These are phyloP conservation scores for Mrakia frigida DNA, from an alignment of 768 basidiomycete species.

Conservation along the genomic window DNA sequence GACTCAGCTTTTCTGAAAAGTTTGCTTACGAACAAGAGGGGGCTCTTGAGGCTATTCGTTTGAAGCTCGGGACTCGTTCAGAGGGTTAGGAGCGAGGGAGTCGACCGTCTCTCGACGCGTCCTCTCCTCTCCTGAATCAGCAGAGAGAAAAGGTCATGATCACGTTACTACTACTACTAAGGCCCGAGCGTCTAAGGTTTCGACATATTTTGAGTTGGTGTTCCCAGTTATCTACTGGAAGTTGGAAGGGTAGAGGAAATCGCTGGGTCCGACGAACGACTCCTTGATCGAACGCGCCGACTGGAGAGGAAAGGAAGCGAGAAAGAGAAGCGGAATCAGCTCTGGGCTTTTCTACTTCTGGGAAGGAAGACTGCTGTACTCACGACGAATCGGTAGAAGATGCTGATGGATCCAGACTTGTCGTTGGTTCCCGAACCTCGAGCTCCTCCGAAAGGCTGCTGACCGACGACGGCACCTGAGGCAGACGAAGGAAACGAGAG, in stretches of 20 bases:
- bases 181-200: neutral
- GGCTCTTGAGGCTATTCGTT: no score
- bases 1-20: no score
- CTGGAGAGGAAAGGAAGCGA: conserved; percentile 50
- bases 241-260: conserved; percentile 83
- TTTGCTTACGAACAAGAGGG: no score
- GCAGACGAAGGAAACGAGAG: neutral
- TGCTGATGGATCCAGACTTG: conserved; percentile 80
- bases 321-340: no score
- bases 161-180: conserved; percentile 3
- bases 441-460: conserved; percentile 95
- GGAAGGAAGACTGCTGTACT: neutral
- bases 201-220: neutral
- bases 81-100: no score
- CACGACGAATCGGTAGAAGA: conserved; percentile 57
- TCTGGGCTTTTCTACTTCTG: no score
- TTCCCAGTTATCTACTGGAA: conserved; percentile 39
- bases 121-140: no score
- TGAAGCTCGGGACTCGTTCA: no score
- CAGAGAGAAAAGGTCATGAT: neutral
- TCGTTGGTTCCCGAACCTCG: conserved; percentile 94
- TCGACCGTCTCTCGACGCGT: no score
- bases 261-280: conserved; percentile 78
- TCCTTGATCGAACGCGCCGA: conserved; percentile 95
- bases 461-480: conserved; percentile 78